phyloP scores from a whole-genome alignment of 1,139 yeast genomes.

The Sugiyamaella paludigena region DNA sequence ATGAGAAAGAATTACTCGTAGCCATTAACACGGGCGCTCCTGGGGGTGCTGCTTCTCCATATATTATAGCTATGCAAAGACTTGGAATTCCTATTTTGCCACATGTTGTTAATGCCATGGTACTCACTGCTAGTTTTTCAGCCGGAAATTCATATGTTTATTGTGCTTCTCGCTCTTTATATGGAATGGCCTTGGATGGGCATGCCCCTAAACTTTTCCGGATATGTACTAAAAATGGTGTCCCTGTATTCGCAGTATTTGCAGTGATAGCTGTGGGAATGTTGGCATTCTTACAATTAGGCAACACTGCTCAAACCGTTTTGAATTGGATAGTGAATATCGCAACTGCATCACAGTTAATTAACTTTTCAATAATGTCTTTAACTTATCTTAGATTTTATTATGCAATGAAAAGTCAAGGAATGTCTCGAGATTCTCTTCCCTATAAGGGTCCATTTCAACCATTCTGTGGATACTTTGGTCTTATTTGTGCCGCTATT shows the following conservation, averaged over 20 bases:
- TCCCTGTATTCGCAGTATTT: constrained; percentile 53
- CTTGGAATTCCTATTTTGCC: constrained; percentile 56
- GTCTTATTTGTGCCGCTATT: constrained; percentile 47
- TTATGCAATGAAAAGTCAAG: constrained; percentile 59
- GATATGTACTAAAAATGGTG: constrained; percentile 51
- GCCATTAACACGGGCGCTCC: constrained; percentile 50
- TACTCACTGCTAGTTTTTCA: constrained; percentile 62
- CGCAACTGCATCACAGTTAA: constrained; percentile 75
- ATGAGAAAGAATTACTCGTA: constrained; percentile 45
- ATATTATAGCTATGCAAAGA: constrained; percentile 60
- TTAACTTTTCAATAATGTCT: constrained; percentile 65
- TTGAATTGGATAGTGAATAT: constrained; percentile 72
- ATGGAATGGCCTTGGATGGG: constrained; percentile 60
- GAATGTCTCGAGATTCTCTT: constrained; percentile 51
- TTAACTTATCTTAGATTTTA: constrained; percentile 64
- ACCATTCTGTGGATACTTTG: constrained; percentile 51
- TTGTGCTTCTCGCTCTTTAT: constrained; percentile 56
- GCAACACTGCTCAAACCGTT: constrained; percentile 59
- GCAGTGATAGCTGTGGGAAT: constrained; percentile 50
- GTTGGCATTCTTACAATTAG: constrained; percentile 56
- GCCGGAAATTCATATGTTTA: constrained; percentile 73
- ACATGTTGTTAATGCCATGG: constrained; percentile 58
- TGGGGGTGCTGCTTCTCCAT: constrained; percentile 63
- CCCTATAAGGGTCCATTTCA: constrained; percentile 57
- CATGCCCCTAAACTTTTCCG: constrained; percentile 49